A percentile compares a stretch with the other conserved stretches of the same genome.
phyloP scores from a whole-genome alignment of 176 grass and related monocot species.

The Dactylis glomerata region DNA sequence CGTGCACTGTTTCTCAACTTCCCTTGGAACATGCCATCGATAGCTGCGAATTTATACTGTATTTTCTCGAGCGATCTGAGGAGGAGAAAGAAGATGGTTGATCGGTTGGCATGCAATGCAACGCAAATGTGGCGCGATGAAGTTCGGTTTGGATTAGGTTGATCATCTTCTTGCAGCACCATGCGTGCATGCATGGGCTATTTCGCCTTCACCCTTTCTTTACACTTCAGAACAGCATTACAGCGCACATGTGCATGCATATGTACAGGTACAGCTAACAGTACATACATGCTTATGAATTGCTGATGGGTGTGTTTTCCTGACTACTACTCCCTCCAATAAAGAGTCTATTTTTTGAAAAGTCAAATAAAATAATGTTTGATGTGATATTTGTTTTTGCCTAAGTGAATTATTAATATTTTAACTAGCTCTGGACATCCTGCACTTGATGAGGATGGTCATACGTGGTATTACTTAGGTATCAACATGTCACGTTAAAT shows the following conservation, averaged over 20 bases:
- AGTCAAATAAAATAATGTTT: too few relatives aligned
- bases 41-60: not conserved
- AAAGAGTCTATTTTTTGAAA: too few relatives aligned
- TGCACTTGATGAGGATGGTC: too few relatives aligned
- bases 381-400: too few relatives aligned
- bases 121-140: not conserved
- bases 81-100: not conserved
- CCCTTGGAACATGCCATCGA: not conserved
- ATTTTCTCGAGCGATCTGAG: not conserved
- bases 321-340: too few relatives aligned
- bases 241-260: not conserved
- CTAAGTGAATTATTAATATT: too few relatives aligned
- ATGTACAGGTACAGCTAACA: too few relatives aligned
- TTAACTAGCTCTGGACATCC: too few relatives aligned
- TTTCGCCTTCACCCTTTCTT: not conserved
- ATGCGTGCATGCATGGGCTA: not conserved
- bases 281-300: too few relatives aligned
- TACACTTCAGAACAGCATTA: not conserved
- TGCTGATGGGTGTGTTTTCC: too few relatives aligned
- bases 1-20: not conserved
- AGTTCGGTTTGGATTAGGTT: slow-evolving; percentile 38
- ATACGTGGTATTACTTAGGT: too few relatives aligned
- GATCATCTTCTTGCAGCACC: slow-evolving; percentile 18
- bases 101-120: not conserved
- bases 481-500: too few relatives aligned